phyloP scores from a whole-genome alignment of 2,329 filamentous ascomycete genomes.

The Ophioceras dolichostomum region DNA sequence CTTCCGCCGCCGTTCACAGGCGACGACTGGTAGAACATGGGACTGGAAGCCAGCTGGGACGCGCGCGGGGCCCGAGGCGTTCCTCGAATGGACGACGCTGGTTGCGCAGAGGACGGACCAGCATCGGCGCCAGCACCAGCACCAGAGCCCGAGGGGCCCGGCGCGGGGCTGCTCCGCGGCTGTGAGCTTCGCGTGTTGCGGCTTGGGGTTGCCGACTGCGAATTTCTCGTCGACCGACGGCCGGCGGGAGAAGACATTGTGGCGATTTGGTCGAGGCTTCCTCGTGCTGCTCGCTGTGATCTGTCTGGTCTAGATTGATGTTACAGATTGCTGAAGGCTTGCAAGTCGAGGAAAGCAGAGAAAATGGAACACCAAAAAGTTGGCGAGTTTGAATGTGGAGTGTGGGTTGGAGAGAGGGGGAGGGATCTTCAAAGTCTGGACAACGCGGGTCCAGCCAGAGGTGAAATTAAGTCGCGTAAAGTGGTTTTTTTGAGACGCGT shows the following conservation, averaged over 20 bases:
- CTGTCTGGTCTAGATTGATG: too few relatives aligned
- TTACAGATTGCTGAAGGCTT: too few relatives aligned
- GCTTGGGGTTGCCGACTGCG: slow-evolving; percentile 36
- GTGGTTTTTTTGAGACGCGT: slow-evolving; percentile 17
- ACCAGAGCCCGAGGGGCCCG: slow-evolving; percentile 10
- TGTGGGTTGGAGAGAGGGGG: background rate
- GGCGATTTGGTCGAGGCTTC: too few relatives aligned
- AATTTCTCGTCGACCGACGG: slow-evolving; percentile 39
- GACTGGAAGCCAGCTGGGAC: slow-evolving; percentile 58
- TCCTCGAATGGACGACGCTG: slow-evolving; percentile 9
- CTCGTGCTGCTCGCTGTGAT: background rate
- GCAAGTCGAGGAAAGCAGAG: too few relatives aligned
- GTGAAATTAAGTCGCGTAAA: slow-evolving; percentile 24
- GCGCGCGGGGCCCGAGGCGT: slow-evolving; percentile 33
- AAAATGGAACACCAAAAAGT: too few relatives aligned
- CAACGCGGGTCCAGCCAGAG: slow-evolving; percentile 3
- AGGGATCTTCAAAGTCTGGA: background rate
- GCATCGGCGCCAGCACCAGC: slow-evolving; percentile 2
- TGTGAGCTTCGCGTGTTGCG: slow-evolving; percentile 17
- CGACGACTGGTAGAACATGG: slow-evolving; percentile 60
- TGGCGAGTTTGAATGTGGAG: background rate
- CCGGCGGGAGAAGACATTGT: slow-evolving; percentile 51
- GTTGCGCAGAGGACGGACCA: too few relatives aligned
- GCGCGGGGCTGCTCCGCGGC: slow-evolving; percentile 17
- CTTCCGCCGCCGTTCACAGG: slow-evolving; percentile 18